phyloP scores from a whole-genome alignment of 202 grass and related monocot genomes.

The Elaeis oleifera region DNA sequence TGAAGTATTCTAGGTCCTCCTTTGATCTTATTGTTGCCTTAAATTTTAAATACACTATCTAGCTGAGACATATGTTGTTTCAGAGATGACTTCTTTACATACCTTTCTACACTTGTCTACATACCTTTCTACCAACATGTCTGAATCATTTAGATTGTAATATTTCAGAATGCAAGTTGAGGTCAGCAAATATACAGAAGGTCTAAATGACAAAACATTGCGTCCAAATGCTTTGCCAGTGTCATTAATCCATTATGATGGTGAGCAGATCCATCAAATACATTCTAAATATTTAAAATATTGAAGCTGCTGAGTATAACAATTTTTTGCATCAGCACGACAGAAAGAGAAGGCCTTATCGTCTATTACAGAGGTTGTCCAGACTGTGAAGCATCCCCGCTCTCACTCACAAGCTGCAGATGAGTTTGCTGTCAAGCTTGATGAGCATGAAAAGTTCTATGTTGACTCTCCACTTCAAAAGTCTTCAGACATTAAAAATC shows the following conservation, averaged over 20 bases:
- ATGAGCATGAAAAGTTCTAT: constrained; percentile 20
- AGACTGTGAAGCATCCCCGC: constrained; percentile 68
- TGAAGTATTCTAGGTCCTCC: too few species aligned
- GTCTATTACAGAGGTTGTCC: constrained; percentile 83
- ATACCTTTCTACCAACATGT: too few species aligned
- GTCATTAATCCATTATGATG: constrained; percentile 87
- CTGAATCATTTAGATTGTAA: background rate
- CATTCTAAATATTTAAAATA: background rate
- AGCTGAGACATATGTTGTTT: too few species aligned
- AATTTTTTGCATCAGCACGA: constrained; percentile 31
- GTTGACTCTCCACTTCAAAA: constrained; percentile 29
- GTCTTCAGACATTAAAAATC: constrained; percentile 16
- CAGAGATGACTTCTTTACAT: too few species aligned
- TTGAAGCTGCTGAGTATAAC: background rate
- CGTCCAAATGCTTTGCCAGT: constrained; percentile 90
- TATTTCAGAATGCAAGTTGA: constrained; percentile 92
- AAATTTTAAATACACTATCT: too few species aligned
- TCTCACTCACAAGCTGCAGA: constrained; percentile 29
- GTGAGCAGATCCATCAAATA: constrained; percentile 28
- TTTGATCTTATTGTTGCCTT: too few species aligned
- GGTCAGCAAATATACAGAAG: constrained; percentile 99
- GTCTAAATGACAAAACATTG: constrained; percentile 74
- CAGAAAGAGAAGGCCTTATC: constrained; percentile 91
- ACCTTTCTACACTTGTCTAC: too few species aligned
- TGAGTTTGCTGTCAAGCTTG: constrained; percentile 22